Base-by-base conservation (phyloP, 805 yeast species). In the Candida yuanshanica region DNA sequence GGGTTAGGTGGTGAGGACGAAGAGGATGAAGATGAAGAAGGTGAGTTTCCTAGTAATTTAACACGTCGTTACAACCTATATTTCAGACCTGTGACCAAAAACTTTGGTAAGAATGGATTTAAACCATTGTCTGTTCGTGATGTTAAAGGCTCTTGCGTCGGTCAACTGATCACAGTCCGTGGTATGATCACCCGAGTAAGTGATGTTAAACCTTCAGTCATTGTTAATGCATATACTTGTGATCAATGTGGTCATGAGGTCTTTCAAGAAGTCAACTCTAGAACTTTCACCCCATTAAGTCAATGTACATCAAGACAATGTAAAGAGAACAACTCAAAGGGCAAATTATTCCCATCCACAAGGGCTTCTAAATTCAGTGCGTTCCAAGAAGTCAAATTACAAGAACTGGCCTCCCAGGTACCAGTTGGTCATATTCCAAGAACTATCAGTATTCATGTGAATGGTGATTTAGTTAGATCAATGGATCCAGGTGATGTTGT, bases 351-450 rank as follows among this genome's bases (percentile, higher is more conserved):
- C 62, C 85, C 90, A 78, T 78, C 91, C 35, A 89, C 98, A 11
- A 77, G 99, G 54, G 99, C 99, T 3, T 89, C 97, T 24, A 93
- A 93, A 65, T 93, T 95, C 57, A 74, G 83, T 41, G 86, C 96
- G 7, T 93, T 90, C 72, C 99, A 93, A 67, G 99, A 93, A 56
- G 93, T 90, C 42, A 83, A 87, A 56, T 74, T 93, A 47, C 99
- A 93, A 68, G 99, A 93, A 64, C 69, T 91, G 59, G 86, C 98
- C 5, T 82, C 83, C 50, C 99, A 93, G 66, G 99, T 93, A 14
- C 99, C 99, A 1, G 91, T 90, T 22, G 99, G 99, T 39, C 96
- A 91, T 62, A 93, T 93, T 48, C 99, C 99, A 37, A 77, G 99
- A 55, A 68, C 88, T 23, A 69, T 93, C 48, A 77, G 83, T 13